Conservation (phyloP, 1,139 yeast genomes). For the Groenewaldozyma sp. region DNA sequence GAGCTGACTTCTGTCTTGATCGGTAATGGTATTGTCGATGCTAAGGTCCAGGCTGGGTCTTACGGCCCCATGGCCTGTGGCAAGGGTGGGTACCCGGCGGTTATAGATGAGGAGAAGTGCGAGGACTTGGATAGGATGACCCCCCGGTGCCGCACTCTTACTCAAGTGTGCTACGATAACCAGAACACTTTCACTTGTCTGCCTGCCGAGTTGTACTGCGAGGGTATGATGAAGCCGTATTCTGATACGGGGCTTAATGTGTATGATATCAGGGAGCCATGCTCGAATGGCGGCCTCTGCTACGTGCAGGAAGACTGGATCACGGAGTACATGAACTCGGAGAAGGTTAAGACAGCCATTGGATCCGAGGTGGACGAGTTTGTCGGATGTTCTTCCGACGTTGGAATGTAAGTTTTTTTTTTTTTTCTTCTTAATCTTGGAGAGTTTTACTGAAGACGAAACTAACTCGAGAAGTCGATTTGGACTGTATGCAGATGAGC, state of each 20-base stretch:
- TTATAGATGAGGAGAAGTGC: constrained; percentile 73
- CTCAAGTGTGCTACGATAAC: constrained; percentile 69
- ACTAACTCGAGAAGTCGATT: constrained; percentile 38
- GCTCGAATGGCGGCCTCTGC: constrained; percentile 65
- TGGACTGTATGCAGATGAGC: constrained; percentile 62
- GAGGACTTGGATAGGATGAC: constrained; percentile 58
- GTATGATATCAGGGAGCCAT: constrained; percentile 81
- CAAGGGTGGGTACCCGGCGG: constrained; percentile 78
- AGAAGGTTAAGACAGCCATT: constrained; percentile 62
- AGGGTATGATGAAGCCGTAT: constrained; percentile 80
- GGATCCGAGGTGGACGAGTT: constrained; percentile 88
- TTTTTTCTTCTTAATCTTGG: constrained; percentile 36
- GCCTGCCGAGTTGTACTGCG: constrained; percentile 88
- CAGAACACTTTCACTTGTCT: constrained; percentile 84
- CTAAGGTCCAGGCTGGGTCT: constrained; percentile 76
- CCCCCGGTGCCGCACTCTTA: constrained; percentile 76
- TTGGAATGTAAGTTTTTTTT: constrained; percentile 12
- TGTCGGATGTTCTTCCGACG: constrained; percentile 59
- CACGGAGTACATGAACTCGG: constrained; percentile 59
- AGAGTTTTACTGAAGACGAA: constrained; percentile 56
- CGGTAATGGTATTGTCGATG: constrained; percentile 95
- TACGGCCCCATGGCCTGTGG: constrained; percentile 99
- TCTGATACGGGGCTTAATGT: constrained; percentile 86
- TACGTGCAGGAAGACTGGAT: constrained; percentile 63
- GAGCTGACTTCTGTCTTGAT: constrained; percentile 80